Evolutionary conservation across 2,329 filamentous ascomycete genomes (phyloP).

Genomic region (Colletotrichum tamarilloi): DNA sequence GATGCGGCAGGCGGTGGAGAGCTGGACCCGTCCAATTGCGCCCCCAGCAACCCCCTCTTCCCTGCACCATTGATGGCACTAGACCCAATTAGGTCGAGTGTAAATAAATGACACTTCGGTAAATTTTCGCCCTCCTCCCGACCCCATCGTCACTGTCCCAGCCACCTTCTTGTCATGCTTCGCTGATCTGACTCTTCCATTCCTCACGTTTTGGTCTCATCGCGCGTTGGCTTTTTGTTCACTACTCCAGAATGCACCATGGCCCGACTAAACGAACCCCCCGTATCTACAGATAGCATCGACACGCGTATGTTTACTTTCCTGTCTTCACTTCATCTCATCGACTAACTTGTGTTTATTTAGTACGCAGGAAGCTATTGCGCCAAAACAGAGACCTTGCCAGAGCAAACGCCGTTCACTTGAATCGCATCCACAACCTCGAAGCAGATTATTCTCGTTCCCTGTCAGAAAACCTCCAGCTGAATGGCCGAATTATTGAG

Average conservation of each 20-base stretch:
- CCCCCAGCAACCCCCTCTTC: slow-evolving; percentile 33
- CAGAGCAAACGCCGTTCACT: slow-evolving; percentile 81
- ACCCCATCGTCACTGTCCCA: slow-evolving; percentile 33
- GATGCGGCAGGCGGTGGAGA: slow-evolving; percentile 13
- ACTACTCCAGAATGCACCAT: slow-evolving; percentile 61
- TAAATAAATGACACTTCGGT: slow-evolving; percentile 38
- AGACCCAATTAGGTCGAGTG: slow-evolving; percentile 30
- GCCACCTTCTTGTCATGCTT: slow-evolving; percentile 32
- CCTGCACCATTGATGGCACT: slow-evolving; percentile 22
- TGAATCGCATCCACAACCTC: slow-evolving; percentile 79
- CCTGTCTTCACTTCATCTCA: background rate
- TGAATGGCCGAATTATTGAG: slow-evolving; percentile 76
- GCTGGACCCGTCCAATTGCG: background rate
- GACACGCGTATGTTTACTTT: slow-evolving; percentile 71
- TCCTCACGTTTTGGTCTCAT: slow-evolving; percentile 21
- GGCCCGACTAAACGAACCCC: slow-evolving; percentile 84
- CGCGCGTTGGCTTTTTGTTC: background rate
- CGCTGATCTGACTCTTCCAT: slow-evolving; percentile 20
- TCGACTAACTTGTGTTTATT: slow-evolving; percentile 36
- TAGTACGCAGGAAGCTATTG: slow-evolving; percentile 83
- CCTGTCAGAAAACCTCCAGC: slow-evolving; percentile 81
- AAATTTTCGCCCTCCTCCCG: slow-evolving; percentile 34
- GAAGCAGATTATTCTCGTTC: slow-evolving; percentile 81
- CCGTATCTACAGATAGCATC: slow-evolving; percentile 74
- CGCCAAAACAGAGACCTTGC: slow-evolving; percentile 88